A percentile compares a stretch with the other conserved stretches of the same genome.
Conservation (phyloP, 2,329 filamentous ascomycete genomes). For the Fusarium piperis region DNA sequence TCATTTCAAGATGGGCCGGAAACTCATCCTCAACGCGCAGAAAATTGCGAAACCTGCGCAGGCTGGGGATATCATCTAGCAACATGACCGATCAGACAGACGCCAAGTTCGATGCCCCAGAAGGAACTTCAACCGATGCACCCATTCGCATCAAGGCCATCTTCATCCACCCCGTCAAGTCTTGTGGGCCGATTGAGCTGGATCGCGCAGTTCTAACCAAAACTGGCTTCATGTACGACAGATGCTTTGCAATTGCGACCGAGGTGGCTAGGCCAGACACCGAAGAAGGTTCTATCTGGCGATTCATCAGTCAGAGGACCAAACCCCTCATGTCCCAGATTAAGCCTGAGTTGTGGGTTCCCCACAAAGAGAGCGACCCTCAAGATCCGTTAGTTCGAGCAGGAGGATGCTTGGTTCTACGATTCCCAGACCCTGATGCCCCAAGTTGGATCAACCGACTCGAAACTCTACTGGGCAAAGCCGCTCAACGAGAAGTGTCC, state of each 20-base stretch:
- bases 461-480: rapidly evolving
- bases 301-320: slow-evolving; percentile 43
- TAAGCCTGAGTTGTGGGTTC: slow-evolving; percentile 24
- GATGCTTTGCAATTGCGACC: slow-evolving; percentile 43
- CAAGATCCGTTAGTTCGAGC: background rate
- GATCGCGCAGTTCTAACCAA: slow-evolving; percentile 37
- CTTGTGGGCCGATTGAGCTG: slow-evolving; percentile 41
- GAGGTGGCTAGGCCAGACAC: slow-evolving; percentile 38
- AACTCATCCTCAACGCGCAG: background rate
- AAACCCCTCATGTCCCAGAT: slow-evolving; percentile 33
- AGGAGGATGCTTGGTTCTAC: slow-evolving; percentile 9
- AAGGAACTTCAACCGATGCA: background rate
- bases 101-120: slow-evolving; percentile 14
- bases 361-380: background rate
- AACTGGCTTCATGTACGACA: slow-evolving; percentile 38
- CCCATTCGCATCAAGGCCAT: slow-evolving; percentile 41
- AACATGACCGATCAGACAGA: slow-evolving; percentile 43
- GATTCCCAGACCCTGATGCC: slow-evolving; percentile 10
- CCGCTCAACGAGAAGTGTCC: background rate
- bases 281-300: slow-evolving; percentile 23
- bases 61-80: slow-evolving; percentile 28
- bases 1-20: background rate
- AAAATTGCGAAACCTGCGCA: slow-evolving; percentile 21
- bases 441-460: background rate
- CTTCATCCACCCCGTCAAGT: slow-evolving; percentile 44